Base-by-base conservation (phyloP, 257 asterid species). In the Primulina huaijiensis region DNA sequence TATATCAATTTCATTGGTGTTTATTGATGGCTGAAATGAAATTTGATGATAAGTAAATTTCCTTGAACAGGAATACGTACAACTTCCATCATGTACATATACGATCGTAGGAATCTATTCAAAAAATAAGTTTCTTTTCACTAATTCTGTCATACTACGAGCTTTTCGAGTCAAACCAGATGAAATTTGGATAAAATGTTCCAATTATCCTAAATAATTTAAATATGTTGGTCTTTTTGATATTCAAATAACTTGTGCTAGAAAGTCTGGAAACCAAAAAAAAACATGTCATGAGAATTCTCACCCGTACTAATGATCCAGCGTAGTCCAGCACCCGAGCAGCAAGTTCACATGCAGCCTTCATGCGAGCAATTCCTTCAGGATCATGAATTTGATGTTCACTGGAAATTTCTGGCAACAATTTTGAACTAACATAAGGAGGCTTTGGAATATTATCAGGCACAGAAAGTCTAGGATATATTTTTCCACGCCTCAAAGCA, bases 401-500 rank as follows among this genome's bases (percentile, higher is more conserved):
- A 74, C 70, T 74, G 46, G 85, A 35, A 29, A 83, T 80, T 65
- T 76, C 82, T 19, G 88, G 85, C 67, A 83, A 73, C 61, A 50
- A 61, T 11, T 73, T 72, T 65, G 92, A 66, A 71, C 84, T 82
- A 55, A 80, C 96, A 75, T 92, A 90, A 69, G 97, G 95, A 77
- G 98, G 98, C 73, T 68, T 82, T 27, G 79, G 90, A 73, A 90
- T 88, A 73, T 88, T 88, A 75, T 93, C 92, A 57, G 99, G 97
- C 69, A 93, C 96, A 20, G 88, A 88, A 65, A 90, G 90, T 72
- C 75, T 80, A 69, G 73, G 90, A 11, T 97, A 89, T 73, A 90
- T 96, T 84, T 73, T 91, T 78, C 96, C 99, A 53, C 96, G 89
- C 83, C 87, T 90, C 83, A 93, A 85, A 73, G 97, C 86, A n/a